Evolutionary conservation across 352 stramenopile genomes (phyloP), one percentile per base, ranked within the genome.

Genomic region (Pseudoperonospora humuli): DNA sequence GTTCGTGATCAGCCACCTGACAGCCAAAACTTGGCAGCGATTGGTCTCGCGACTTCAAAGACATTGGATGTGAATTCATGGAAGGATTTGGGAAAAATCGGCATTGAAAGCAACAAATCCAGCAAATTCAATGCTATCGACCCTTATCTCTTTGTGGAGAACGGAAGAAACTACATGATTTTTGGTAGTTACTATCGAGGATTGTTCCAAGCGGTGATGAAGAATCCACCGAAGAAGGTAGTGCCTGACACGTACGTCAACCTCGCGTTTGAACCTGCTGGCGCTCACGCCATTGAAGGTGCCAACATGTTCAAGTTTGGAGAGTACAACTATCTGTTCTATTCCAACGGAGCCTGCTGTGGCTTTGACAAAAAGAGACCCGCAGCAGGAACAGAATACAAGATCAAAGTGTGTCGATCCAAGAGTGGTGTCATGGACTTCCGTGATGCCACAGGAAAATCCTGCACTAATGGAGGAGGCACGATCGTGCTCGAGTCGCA

Each of bases 271-370:
- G 48, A 58, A n/a, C 42, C 48, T 14, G 19, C 41, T 5, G 49
- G 49, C 3, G 45, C 15, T 18, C 48, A 58, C n/a, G 35, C 42
- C 2, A 31, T 50, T 3, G 54, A 63, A 50, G 54, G 48, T 21
- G 36, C 54, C 14, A 58, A 58, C 17, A 54, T 58, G 54, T 63
- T 63, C 37, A 57, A 50, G 19, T 35, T 31, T 24, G 48, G 48
- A 0, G 41, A 54, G 25, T 58, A 44, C 41, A 58, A 63, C 41
- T 63, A 63, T 11, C 42, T 63, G 0, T 63, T 63, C 37, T 63
- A 31, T 31, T 63, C 54, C 14, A 31, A 62, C 23, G 54, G 54
- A 6, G 48, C 54, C 11, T 62, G 54, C 41, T 63, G 53, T 18
- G n/a, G 31, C 6, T 63, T 54, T 3, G 54, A 63, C 8, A 58